These are phyloP conservation scores for Didymella sp. DNA, from an alignment of 2,329 filamentous ascomycete species.

Conservation along the genomic window DNA sequence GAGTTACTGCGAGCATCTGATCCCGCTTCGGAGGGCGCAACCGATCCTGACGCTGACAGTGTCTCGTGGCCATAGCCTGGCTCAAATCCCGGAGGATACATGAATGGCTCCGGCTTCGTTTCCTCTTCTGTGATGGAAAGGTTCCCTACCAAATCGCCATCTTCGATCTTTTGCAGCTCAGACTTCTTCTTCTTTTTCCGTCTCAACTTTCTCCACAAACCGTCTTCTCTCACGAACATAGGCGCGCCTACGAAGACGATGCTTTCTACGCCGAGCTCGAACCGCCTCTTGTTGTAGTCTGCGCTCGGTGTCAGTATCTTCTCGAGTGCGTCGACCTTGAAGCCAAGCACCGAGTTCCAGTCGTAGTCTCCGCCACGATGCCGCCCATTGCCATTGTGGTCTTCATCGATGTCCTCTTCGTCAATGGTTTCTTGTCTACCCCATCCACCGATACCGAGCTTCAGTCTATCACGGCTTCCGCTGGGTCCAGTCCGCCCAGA, in stretches of 20 bases:
- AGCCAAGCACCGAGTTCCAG: constrained; percentile 51
- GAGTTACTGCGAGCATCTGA: constrained; percentile 51
- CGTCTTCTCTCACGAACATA: constrained; percentile 52
- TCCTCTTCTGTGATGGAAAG: constrained; percentile 31
- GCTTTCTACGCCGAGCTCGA: constrained; percentile 51
- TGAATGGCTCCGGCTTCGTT: constrained; percentile 35
- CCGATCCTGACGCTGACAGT: constrained; percentile 41
- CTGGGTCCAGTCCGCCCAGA: constrained; percentile 40
- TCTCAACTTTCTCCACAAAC: constrained; percentile 50
- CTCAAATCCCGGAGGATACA: constrained; percentile 48
- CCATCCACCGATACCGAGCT: constrained; percentile 39
- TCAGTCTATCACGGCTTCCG: constrained; percentile 26
- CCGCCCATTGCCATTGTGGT: constrained; percentile 21
- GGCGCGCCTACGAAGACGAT: constrained; percentile 52
- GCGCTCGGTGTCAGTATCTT: constrained; percentile 49
- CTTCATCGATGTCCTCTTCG: constrained; percentile 44
- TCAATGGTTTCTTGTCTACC: constrained; percentile 47
- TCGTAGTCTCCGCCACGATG: constrained; percentile 43
- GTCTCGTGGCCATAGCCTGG: constrained; percentile 50
- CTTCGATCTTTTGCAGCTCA: constrained; percentile 29
- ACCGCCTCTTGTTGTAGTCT: constrained; percentile 50
- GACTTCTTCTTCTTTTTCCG: constrained; percentile 41
- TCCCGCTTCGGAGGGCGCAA: constrained; percentile 45
- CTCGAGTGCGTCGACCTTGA: constrained; percentile 50
- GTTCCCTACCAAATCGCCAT: constrained; percentile 31